Base-by-base conservation (phyloP, 768 basidiomycete species). In the Tulasnella sp. region DNA sequence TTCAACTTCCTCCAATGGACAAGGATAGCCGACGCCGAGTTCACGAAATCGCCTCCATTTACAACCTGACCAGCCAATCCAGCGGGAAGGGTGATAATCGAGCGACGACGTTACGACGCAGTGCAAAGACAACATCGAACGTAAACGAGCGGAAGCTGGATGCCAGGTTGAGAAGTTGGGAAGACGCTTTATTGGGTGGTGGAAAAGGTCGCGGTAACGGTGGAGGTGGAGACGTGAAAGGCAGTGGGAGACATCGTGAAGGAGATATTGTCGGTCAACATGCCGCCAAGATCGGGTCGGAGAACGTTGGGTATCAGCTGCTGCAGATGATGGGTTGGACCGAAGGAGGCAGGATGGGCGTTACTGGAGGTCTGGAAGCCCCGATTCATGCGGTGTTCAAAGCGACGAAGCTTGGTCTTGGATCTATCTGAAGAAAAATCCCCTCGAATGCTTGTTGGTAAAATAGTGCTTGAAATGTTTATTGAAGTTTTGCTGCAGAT, bases 291-390 rank as follows among this genome's bases (percentile, higher is more conserved):
- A 91, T 98, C 74, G 90, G 88, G 17, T 85, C 88, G 78, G 84
- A 88, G 1, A 98, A 98, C 79, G 80, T 96, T 71, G 97, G 97
- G 0, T 97, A 97, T 85, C 88, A 84, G 84, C 88, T 99, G 89
- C 82, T 98, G 78, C 89, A 91, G 19, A 85, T 87, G 77, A 97
- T 98, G 96, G 96, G 96, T 54, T 97, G 95, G 95, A 82, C 88
- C 3, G 93, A 94, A 80, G 95, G 95, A 0, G 86, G 89, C 54
- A 84, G 87, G 15, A 95, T 97, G 79, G 95, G 95, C 5, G 54
- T 80, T 71, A 83, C 82, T 1, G 85, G 87, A 0, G 93, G 93
- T 0, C 82, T 97, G 74, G 90, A 91, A 34, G 89, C 83, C 6
- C 95, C 95, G 40, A 84, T 97, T 74, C 89, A 89, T 0, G 95